Percentiles rank a stretch among this genome's conserved stretches.
Evolutionary conservation across 371 early-diverging fungal genomes (phyloP).

Genomic region (Blakeslea trispora): DNA sequence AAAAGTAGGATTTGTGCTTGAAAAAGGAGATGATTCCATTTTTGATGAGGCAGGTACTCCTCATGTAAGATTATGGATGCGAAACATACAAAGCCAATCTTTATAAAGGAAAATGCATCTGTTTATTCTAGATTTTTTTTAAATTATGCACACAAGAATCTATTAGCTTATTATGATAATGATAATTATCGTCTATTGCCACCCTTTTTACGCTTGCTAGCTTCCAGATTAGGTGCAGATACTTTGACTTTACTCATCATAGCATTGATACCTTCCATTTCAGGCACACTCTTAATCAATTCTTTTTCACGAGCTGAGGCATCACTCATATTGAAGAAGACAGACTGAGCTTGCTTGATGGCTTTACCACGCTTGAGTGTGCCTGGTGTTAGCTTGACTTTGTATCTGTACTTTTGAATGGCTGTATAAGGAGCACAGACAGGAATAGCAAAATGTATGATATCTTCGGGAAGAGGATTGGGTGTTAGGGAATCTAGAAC

Average conservation of each 20-base stretch:
- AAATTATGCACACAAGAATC: too few species aligned
- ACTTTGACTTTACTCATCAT: conserved; percentile 92
- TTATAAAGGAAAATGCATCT: background rate
- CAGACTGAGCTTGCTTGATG: conserved; percentile 48
- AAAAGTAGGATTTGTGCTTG: conserved; percentile 43
- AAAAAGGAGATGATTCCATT: conserved; percentile 33
- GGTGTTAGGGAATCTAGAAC: conserved; percentile 82
- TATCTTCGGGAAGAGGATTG: conserved; percentile 79
- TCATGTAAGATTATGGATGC: conserved; percentile 44
- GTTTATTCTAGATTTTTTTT: too few species aligned
- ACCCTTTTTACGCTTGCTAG: conserved; percentile 62
- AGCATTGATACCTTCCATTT: conserved; percentile 77
- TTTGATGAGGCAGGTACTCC: conserved; percentile 49
- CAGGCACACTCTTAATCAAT: conserved; percentile 81
- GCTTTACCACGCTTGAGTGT: conserved; percentile 93
- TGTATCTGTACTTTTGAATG: conserved; percentile 91
- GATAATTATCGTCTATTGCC: conserved; percentile 18
- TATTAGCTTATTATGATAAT: too few species aligned
- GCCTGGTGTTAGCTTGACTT: conserved; percentile 96
- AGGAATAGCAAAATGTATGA: conserved; percentile 87
- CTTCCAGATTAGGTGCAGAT: conserved; percentile 72
- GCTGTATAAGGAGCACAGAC: conserved; percentile 95
- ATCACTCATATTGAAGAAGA: conserved; percentile 56
- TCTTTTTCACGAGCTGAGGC: conserved; percentile 73
- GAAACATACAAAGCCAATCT: background rate